Evolutionary conservation across 495 filamentous ascomycete species (phyloP).

Genomic region (Umbilicaria muhlenbergii): DNA sequence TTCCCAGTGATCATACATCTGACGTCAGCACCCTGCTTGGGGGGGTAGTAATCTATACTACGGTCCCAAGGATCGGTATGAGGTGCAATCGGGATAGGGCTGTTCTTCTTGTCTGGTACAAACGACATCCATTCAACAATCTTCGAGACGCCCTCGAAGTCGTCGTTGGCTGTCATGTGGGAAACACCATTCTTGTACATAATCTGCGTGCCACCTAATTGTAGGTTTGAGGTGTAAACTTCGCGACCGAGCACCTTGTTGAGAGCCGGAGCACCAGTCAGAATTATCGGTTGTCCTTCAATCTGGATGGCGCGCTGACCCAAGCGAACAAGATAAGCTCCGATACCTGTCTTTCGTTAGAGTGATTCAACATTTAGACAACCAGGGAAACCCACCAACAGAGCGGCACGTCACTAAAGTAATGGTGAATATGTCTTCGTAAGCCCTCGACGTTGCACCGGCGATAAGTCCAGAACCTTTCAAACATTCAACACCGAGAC

Average conservation of each 20-base stretch:
- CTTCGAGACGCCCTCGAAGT: constrained; percentile 95
- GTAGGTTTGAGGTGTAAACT: constrained; percentile 96
- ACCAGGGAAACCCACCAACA: constrained; percentile 41
- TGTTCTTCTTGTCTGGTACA: constrained; percentile 83
- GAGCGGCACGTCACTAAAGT: constrained; percentile 96
- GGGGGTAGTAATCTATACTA: constrained; percentile 72
- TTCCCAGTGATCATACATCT: constrained; percentile 87
- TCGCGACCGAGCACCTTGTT: constrained; percentile 97
- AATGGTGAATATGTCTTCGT: constrained; percentile 98
- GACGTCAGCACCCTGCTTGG: constrained; percentile 86
- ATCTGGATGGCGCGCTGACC: constrained; percentile 98
- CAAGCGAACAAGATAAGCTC: constrained; percentile 94
- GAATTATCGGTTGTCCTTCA: constrained; percentile 96
- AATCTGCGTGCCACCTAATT: constrained; percentile 98
- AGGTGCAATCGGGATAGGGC: constrained; percentile 74
- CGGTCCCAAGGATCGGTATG: constrained; percentile 86
- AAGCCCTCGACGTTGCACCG: constrained; percentile 89
- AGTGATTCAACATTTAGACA: constrained; percentile 2
- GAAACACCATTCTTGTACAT: constrained; percentile 99
- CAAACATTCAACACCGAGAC: constrained; percentile 93
- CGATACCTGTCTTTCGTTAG: constrained; percentile 46
- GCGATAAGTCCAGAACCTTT: constrained; percentile 96
- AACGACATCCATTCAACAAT: constrained; percentile 97
- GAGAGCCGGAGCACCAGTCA: constrained; percentile 91
- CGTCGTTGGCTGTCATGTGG: constrained; percentile 93